Conservation (phyloP, 2,329 filamentous ascomycete species). For the Cladophialophora chaetospira region DNA sequence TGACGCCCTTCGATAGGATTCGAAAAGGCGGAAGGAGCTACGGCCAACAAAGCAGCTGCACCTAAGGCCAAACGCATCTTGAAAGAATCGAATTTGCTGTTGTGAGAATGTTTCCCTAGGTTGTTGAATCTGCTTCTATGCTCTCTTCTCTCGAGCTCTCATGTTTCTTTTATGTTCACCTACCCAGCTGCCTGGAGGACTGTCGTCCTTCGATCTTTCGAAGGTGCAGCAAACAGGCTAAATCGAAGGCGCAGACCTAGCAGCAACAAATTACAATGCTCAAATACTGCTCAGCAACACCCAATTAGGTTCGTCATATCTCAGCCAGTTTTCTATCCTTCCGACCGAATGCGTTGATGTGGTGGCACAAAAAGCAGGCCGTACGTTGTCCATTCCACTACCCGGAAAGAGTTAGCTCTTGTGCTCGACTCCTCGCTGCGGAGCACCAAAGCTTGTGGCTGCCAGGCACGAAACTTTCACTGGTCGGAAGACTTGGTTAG, state of each 20-base stretch:
- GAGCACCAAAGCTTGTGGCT: not conserved
- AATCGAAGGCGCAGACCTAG: not conserved
- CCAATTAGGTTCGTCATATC: not conserved
- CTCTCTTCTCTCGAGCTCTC: not conserved
- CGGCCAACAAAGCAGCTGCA: not conserved
- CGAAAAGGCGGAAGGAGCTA: not conserved
- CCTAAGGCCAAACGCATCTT: not conserved
- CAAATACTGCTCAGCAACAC: no score
- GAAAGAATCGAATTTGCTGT: not conserved
- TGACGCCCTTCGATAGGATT: not conserved
- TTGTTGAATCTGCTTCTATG: not conserved
- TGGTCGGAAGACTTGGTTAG: not conserved
- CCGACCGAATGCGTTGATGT: not conserved
- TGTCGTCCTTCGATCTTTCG: not conserved
- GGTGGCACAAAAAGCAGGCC: not conserved
- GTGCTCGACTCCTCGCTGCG: not conserved
- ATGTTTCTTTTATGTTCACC: not conserved
- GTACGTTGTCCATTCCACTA: not conserved
- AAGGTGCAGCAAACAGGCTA: not conserved
- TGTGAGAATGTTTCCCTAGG: not conserved
- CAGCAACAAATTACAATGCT: no score
- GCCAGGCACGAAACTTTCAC: not conserved
- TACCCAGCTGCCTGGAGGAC: not conserved
- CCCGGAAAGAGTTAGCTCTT: not conserved
- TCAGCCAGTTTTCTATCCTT: not conserved